Percentiles rank a stretch among this genome's conserved stretches.
phyloP scores from a whole-genome alignment of 257 asterid genomes.

The Salvia rosmarinus region DNA sequence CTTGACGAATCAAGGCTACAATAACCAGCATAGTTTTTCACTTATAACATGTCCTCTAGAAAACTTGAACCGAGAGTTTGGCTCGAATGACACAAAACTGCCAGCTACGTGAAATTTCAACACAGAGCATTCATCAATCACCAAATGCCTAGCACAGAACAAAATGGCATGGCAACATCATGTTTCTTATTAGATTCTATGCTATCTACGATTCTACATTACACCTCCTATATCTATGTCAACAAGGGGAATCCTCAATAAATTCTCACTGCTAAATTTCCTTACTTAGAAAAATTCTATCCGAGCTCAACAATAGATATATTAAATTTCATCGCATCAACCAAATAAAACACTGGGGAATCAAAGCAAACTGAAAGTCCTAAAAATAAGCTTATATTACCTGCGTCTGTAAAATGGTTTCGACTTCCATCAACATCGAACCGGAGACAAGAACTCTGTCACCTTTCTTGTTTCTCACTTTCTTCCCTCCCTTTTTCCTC shows the following conservation, averaged over 20 bases:
- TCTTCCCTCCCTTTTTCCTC: constrained; percentile 61
- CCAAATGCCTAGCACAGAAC: neutral
- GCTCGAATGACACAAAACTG: neutral
- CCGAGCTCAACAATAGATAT: neutral
- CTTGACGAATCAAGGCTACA: neutral
- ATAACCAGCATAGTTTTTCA: neutral
- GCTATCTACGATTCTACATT: too few species aligned
- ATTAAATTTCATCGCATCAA: neutral
- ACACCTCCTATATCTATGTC: neutral
- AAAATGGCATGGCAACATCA: neutral
- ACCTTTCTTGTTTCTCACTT: constrained; percentile 53
- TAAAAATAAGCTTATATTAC: constrained; percentile 39
- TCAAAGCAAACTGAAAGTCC: neutral
- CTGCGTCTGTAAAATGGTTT: constrained; percentile 90
- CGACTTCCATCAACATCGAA: constrained; percentile 81
- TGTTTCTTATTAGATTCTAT: neutral
- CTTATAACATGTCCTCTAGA: neutral
- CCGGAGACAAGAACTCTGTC: constrained; percentile 77
- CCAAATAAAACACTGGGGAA: constrained; percentile 2
- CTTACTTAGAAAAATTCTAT: neutral
- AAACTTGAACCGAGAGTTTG: neutral
- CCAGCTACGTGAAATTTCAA: neutral
- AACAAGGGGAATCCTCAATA: neutral
- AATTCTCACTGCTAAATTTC: neutral
- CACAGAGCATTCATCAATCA: neutral